Evolutionary conservation across 1,284 basidiomycete genomes (phyloP).

Genomic region (Gymnopus androsaceus): DNA sequence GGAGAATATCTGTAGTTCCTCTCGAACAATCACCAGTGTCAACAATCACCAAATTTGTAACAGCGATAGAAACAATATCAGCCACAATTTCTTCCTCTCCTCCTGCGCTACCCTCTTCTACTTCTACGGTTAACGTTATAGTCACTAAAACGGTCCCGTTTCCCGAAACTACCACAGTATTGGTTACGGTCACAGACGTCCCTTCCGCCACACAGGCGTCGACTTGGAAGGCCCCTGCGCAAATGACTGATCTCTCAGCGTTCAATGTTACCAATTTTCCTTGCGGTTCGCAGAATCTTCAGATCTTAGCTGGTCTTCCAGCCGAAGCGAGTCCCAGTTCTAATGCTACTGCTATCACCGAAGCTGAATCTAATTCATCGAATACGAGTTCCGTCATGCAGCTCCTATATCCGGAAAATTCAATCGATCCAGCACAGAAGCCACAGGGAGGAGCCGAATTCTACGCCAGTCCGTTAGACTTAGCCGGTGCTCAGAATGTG

Average conservation of each 20-base stretch:
- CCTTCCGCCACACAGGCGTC: constrained; percentile 13
- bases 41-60: not conserved
- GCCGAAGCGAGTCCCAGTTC: not conserved
- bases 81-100: not conserved
- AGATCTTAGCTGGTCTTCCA: constrained; percentile 43
- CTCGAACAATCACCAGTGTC: not conserved
- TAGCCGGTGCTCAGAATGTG: constrained; percentile 51
- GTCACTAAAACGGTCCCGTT: not conserved
- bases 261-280: constrained; percentile 65
- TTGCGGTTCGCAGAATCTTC: constrained; percentile 57
- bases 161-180: not conserved
- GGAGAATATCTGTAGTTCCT: not conserved
- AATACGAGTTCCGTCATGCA: constrained; percentile 44
- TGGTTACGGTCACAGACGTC: not conserved
- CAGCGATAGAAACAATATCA: not conserved
- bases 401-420: constrained; percentile 63
- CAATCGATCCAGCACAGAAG: constrained; percentile 59
- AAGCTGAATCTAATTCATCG: not conserved
- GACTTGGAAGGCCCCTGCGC: constrained; percentile 52
- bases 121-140: constrained; percentile 1
- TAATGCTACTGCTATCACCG: not conserved
- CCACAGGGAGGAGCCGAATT: constrained; percentile 71
- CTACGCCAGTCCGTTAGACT: constrained; percentile 60
- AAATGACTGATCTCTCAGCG: constrained; percentile 57
- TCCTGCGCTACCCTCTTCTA: not conserved